These are phyloP conservation scores for Naumovozyma dairenensis DNA, from an alignment of 805 yeast genomes.

Conservation along the genomic window DNA sequence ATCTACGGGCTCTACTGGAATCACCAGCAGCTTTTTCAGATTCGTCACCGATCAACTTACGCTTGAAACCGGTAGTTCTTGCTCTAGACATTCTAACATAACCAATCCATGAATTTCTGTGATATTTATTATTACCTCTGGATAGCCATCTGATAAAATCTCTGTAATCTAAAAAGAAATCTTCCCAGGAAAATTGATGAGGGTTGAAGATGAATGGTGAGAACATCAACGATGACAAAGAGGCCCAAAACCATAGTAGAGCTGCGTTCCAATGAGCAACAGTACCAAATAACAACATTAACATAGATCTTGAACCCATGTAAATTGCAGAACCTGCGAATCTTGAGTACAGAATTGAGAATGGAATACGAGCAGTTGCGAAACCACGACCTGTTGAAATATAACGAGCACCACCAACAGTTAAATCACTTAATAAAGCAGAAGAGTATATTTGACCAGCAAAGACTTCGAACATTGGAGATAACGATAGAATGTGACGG, in stretches of 20 bases:
- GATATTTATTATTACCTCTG: constrained; percentile 86
- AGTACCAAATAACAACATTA: constrained; percentile 64
- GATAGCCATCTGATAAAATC: constrained; percentile 85
- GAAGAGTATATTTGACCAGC: constrained; percentile 72
- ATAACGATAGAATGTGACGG: constrained; percentile 59
- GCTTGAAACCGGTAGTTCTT: constrained; percentile 76
- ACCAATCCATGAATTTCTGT: constrained; percentile 84
- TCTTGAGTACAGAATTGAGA: constrained; percentile 62
- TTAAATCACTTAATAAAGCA: constrained; percentile 58
- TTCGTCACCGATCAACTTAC: constrained; percentile 60
- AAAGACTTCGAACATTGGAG: constrained; percentile 77
- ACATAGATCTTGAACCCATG: constrained; percentile 71
- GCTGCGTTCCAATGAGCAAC: constrained; percentile 87
- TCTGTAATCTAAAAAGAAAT: constrained; percentile 92
- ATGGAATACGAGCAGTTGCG: constrained; percentile 72
- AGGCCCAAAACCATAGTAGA: constrained; percentile 94
- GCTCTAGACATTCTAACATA: constrained; percentile 75
- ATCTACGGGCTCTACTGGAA: constrained; percentile 71
- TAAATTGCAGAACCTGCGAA: constrained; percentile 77
- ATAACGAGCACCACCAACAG: constrained; percentile 81
- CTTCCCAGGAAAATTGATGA: constrained; percentile 94
- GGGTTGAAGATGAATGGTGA: constrained; percentile 96
- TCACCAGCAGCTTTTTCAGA: constrained; percentile 82
- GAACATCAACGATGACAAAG: constrained; percentile 74
- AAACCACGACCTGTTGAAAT: constrained; percentile 82